Evolutionary conservation across 2,329 filamentous ascomycete species (phyloP).

Genomic region (Microdochium paspali): DNA sequence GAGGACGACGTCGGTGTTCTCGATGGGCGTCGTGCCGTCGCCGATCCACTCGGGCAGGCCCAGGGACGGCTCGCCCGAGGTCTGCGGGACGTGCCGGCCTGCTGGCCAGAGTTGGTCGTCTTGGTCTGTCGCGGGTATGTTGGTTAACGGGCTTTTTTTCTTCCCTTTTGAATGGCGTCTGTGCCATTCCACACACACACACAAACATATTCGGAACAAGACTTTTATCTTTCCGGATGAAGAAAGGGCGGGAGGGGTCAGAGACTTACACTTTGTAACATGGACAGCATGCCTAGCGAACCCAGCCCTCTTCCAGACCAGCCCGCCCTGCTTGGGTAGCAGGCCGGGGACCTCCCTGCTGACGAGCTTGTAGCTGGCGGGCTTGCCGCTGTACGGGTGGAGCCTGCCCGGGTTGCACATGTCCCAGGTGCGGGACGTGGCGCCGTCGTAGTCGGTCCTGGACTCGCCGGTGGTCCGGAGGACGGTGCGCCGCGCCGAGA

Average conservation of each 20-base stretch:
- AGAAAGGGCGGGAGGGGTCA: not conserved
- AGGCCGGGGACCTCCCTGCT: constrained; percentile 73
- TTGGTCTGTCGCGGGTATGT: constrained; percentile 40
- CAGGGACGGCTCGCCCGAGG: constrained; percentile 65
- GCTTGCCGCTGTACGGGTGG: constrained; percentile 81
- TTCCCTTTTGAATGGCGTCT: not conserved
- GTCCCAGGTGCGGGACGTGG: constrained; percentile 78
- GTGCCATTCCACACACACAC: no score
- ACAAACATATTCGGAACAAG: no score
- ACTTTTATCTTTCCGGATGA: not conserved
- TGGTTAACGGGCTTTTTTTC: not conserved
- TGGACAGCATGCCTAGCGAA: constrained; percentile 83
- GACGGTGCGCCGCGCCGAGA: constrained; percentile 77
- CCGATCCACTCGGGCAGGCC: constrained; percentile 73
- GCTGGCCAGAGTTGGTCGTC: constrained; percentile 80
- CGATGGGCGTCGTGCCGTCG: constrained; percentile 57
- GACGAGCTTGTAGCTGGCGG: constrained; percentile 80
- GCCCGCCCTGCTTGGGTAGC: constrained; percentile 67
- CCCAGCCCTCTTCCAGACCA: constrained; percentile 84
- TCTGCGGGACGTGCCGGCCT: constrained; percentile 80
- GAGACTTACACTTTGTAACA: constrained; percentile 71
- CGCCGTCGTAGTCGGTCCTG: constrained; percentile 72
- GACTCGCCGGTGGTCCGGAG: constrained; percentile 60
- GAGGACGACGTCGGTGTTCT: constrained; percentile 77
- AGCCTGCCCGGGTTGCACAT: constrained; percentile 76